phyloP scores from a whole-genome alignment of 129 eudicot species.

The Lactuca sativa region DNA sequence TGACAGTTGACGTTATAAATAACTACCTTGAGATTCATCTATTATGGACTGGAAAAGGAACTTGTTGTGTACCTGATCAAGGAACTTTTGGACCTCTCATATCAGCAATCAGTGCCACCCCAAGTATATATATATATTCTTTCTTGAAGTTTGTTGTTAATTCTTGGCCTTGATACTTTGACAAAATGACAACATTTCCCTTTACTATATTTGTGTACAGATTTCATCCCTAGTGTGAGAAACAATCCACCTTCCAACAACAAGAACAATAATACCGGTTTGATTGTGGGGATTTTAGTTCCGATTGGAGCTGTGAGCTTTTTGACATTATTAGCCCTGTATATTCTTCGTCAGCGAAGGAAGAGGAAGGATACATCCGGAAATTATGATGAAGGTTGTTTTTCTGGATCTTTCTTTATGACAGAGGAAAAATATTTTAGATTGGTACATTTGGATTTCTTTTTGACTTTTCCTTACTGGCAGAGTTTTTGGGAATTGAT shows the following conservation, averaged over 20 bases:
- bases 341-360: slow-evolving; percentile 31
- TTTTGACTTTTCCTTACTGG: not conserved
- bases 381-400: slow-evolving; percentile 46
- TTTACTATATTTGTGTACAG: slow-evolving; percentile 24
- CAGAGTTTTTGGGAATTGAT: slow-evolving; percentile 45
- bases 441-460: not conserved
- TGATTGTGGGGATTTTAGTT: slow-evolving; percentile 58
- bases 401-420: not conserved
- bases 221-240: slow-evolving; percentile 50
- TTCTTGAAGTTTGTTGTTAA: not conserved
- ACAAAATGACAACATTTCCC: not conserved
- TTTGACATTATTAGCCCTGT: slow-evolving; percentile 18
- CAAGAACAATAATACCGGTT: slow-evolving; percentile 31
- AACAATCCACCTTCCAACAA: slow-evolving; percentile 33
- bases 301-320: slow-evolving; percentile 42
- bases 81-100: slow-evolving; percentile 24
- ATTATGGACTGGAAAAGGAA: slow-evolving; percentile 78
- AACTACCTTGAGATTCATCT: slow-evolving; percentile 53
- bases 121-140: slow-evolving; percentile 23
- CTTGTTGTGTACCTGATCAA: slow-evolving; percentile 43
- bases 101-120: slow-evolving; percentile 35
- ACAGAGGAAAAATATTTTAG: not conserved
- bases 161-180: slow-evolving; percentile 7
- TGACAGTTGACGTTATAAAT: slow-evolving; percentile 30
- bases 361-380: slow-evolving; percentile 35